phyloP scores from a whole-genome alignment of 1,139 yeast species.

The Candida albicans region DNA sequence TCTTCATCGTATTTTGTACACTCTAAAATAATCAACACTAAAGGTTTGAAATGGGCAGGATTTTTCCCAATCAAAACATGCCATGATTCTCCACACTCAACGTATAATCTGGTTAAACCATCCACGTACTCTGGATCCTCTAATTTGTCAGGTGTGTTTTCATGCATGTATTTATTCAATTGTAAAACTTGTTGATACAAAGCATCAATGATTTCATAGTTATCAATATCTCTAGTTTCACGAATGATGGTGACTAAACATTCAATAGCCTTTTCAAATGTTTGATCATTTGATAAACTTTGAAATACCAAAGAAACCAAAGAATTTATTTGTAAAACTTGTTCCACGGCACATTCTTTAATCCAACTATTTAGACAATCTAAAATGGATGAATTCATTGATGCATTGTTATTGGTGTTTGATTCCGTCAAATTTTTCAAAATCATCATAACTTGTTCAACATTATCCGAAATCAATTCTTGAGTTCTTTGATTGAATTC shows the following conservation, averaged over 20 bases:
- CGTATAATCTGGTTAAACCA: conserved; percentile 73
- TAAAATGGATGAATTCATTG: conserved; percentile 46
- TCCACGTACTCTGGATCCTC: conserved; percentile 74
- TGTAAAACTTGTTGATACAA: conserved; percentile 67
- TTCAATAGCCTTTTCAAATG: conserved; percentile 86
- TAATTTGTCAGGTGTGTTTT: conserved; percentile 26
- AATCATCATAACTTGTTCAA: conserved; percentile 64
- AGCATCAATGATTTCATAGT: conserved; percentile 60
- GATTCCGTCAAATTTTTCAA: conserved; percentile 51
- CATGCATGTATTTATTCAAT: conserved; percentile 51
- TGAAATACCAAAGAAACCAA: conserved; percentile 68
- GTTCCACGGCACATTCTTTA: conserved; percentile 73
- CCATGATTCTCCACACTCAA: conserved; percentile 97
- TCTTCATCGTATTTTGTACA: conserved; percentile 69
- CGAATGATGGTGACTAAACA: conserved; percentile 76
- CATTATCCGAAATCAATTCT: conserved; percentile 64
- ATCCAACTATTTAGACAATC: conserved; percentile 90
- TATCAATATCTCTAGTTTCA: conserved; percentile 78
- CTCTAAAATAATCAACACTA: conserved; percentile 73
- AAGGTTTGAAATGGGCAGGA: conserved; percentile 68
- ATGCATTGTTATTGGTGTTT: conserved; percentile 14
- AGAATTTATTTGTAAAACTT: conserved; percentile 59
- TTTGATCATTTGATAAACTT: conserved; percentile 61
- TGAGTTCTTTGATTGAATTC: conserved; percentile 68
- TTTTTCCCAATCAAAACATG: conserved; percentile 77